Base-by-base conservation (phyloP, 2,329 filamentous ascomycete genomes). In the Tolypocladium sp. region DNA sequence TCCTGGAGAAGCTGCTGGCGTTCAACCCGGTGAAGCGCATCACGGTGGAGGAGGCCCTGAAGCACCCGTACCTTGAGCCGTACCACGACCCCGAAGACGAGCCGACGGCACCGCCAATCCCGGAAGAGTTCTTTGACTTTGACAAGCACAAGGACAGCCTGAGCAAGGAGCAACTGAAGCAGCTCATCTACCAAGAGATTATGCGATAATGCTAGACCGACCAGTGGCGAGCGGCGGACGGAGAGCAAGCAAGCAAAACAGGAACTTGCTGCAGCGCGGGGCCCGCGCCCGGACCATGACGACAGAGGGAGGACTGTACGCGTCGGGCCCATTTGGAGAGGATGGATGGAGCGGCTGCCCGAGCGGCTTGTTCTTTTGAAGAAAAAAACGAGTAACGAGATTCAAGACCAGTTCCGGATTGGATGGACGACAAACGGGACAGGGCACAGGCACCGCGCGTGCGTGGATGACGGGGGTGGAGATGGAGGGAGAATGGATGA, bases 1-100 rank as follows among this genome's bases (percentile, higher is more conserved):
- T 99, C 44, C 82, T 99, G 30, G 94, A 99, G 82, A 95, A 94
- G 76, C 84, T 99, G 20, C 83, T 99, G 37, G 93, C 94, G 15
- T 99, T 99, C 81, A 99, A 99, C 78, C 94, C 94, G 0, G 91
- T 94, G 63, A 99, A 99, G 86, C 90, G 94, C 66, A 99, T 99
- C 74, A 96, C 91, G 1, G 94, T 99, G 30, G 94, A 97, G 72
- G 94, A 99, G 64, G 94, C 94, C 25, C 83, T 99, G 64, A 95
- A 94, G 78, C 94, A 99, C 77, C 93, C 94, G 6, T 99, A 99
- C 77, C 85, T 99, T 40, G 94, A 99, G 80, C 94, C 94, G 7
- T 99, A 99, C 77, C 94, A 99, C 75, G 94, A 99, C 74, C 94
- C 94, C 8, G 94, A 97, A 71, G 94, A 99, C 72, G 94, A 99